Conservation (phyloP, 495 filamentous ascomycete genomes). For the Xylaria telfairii region DNA sequence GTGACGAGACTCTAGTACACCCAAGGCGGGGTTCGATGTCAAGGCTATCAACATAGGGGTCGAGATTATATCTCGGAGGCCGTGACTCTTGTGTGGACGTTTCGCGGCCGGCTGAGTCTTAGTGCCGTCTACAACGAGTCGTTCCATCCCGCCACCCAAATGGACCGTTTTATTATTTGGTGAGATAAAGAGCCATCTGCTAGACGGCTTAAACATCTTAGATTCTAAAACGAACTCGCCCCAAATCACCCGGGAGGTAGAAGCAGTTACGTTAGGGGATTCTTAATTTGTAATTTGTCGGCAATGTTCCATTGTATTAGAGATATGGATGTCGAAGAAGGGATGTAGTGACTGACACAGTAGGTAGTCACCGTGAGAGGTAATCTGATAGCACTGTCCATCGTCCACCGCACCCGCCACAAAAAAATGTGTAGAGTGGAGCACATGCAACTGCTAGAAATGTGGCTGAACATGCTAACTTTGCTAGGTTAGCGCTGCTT, state of each 20-base stretch:
- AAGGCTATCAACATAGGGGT: constrained; percentile 33
- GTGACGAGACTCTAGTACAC: constrained; percentile 34
- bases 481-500: neutral
- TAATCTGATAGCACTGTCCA: too few relatives aligned
- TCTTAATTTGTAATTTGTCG: too few relatives aligned
- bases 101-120: constrained; percentile 33
- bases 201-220: constrained; percentile 16
- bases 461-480: constrained; percentile 7
- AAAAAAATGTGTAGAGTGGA: neutral
- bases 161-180: constrained; percentile 21
- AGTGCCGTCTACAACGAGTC: constrained; percentile 45
- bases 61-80: constrained; percentile 39
- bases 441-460: neutral
- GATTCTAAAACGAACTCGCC: neutral
- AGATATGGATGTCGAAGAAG: too few relatives aligned
- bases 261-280: too few relatives aligned
- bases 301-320: too few relatives aligned
- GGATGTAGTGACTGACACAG: too few relatives aligned
- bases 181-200: constrained; percentile 17
- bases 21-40: constrained; percentile 22
- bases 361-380: neutral
- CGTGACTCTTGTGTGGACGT: constrained; percentile 41
- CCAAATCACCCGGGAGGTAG: neutral
- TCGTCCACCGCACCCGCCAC: too few relatives aligned
- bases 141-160: constrained; percentile 31